These are phyloP conservation scores for Penicillium sp. DNA, from an alignment of 2,329 filamentous ascomycete genomes.

Conservation along the genomic window DNA sequence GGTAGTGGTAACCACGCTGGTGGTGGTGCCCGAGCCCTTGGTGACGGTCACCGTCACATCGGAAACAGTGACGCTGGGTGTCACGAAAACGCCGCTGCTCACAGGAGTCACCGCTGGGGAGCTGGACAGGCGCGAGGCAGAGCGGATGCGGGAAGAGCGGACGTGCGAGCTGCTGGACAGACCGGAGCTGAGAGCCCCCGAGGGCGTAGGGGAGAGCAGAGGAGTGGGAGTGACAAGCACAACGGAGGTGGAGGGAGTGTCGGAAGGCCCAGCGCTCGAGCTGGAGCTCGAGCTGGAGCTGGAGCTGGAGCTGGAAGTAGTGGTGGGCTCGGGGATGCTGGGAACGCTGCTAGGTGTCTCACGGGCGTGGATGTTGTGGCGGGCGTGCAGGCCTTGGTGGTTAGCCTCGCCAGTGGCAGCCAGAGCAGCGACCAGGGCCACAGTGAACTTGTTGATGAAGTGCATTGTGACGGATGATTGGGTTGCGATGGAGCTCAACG, in stretches of 20 bases:
- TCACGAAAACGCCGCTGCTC: slow-evolving; percentile 22
- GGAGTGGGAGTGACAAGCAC: slow-evolving; percentile 4
- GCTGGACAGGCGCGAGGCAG: background rate
- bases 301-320: slow-evolving; percentile 1
- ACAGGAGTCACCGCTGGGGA: slow-evolving; percentile 18
- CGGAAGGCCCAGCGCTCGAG: slow-evolving; percentile 6
- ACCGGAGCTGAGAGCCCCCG: slow-evolving; percentile 5
- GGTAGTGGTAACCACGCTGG: slow-evolving; percentile 39
- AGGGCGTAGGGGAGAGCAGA: slow-evolving; percentile 3
- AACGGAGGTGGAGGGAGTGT: slow-evolving; percentile 8
- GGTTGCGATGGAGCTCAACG: slow-evolving; percentile 5
- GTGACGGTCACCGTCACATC: slow-evolving; percentile 42
- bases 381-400: slow-evolving; percentile 27
- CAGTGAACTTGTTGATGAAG: slow-evolving; percentile 35
- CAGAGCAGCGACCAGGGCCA: slow-evolving; percentile 37
- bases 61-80: slow-evolving; percentile 8
- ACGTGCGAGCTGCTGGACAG: slow-evolving; percentile 2
- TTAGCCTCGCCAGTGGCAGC: slow-evolving; percentile 37
- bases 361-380: slow-evolving; percentile 12
- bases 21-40: slow-evolving; percentile 35
- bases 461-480: slow-evolving; percentile 36
- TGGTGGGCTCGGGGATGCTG: too few relatives aligned
- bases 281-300: background rate
- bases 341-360: slow-evolving; percentile 6
- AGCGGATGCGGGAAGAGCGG: slow-evolving; percentile 3